Evolutionary conservation across 306 rosid genomes (phyloP), one percentile per base, ranked within the genome.

Genomic region (Cicer judaicum): DNA sequence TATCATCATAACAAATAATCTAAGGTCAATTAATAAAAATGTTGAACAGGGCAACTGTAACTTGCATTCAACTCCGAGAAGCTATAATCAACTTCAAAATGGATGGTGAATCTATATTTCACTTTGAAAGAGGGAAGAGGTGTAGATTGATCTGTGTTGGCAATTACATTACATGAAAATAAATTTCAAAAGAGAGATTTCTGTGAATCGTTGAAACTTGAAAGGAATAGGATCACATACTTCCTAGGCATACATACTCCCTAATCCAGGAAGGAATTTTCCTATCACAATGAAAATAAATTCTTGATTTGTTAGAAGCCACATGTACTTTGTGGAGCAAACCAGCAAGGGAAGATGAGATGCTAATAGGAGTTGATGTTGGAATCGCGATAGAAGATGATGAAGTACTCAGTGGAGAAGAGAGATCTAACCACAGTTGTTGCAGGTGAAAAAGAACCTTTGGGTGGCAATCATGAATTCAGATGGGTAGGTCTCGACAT

Each of bases 1-100:
- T 64, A 68, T 72, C 11, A 38, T 24, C 66, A 82, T 44, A 54
- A 47, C 41, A 50, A 68, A 36, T 68, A 50, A 29, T 44, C 21
- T 0, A 38, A 42, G 61, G 43, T 38, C n/a, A 36, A 16, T 39
- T 60, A 39, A 67, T 21, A 73, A 40, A 43, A 19, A 61, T 61
- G 67, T 61, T 61, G 12, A 13, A 36, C 12, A 36, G 44, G 44
- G 44, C 7, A 36, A 61, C 66, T 61, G 43, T 61, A 34, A 61
- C 46, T 61, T 7, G 67, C 43, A 36, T 36, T 61, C 67, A 36
- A 36, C 21, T 61, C 18, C 2, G 46, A 36, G 19, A 61, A 12
- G 46, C 46, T 61, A 34, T 7, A 61, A 14, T 61, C 21, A 34
- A 13, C 67, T 7, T 61, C 11, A 10, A 7, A 61, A 36, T 62